Evolutionary conservation across 2,329 filamentous ascomycete genomes (phyloP), one percentile per base, ranked within the genome.

Genomic region (Aspergillus unguis): DNA sequence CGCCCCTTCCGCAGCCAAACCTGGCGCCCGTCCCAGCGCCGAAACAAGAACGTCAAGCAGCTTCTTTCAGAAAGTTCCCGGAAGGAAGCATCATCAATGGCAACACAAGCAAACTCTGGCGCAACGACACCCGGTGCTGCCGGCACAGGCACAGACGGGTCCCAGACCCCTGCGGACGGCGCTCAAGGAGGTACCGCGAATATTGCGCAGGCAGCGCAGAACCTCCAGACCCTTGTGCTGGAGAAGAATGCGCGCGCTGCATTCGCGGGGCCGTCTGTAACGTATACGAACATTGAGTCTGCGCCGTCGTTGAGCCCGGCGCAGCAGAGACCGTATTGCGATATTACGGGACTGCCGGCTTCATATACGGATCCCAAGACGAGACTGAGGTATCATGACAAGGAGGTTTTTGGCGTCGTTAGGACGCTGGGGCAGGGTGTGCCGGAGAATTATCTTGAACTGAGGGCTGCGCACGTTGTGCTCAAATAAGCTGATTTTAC

Each of bases 41-140:
- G 94, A 73, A 99, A 99, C 83, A 99, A 99, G 79, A 97, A 96
- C 73, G 86, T 97, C 74, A 97, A 97, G 74, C 90, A 95, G 64
- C 94, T 99, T 57, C 81, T 99, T 56, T 88, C 90, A 54, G 94
- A 99, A 65, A 89, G 88, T 9, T 84, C 88, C 25, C 87, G 90
- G 62, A 90, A 88, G 67, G 92, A 97, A 77, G 90, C 90, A n/a
- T 95, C 91, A 3, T 81, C 89, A 33, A 80, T 92, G 66, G 90
- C 87, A 11, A 96, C 90, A 0, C 87, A 89, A 68, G 86, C 87
- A 66, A 88, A 90, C 69, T 92, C 87, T 66, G 91, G 91, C 60
- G 80, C 84, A 48, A 89, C 82, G 5, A 95, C 92, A 1, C 87
- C 88, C 58, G 56, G 73, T 67, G 17, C 69, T 57, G 57, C 63